Evolutionary conservation across 768 basidiomycete species (phyloP), one percentile per base, ranked within the genome.

Genomic region (Dioszegia crocea): DNA sequence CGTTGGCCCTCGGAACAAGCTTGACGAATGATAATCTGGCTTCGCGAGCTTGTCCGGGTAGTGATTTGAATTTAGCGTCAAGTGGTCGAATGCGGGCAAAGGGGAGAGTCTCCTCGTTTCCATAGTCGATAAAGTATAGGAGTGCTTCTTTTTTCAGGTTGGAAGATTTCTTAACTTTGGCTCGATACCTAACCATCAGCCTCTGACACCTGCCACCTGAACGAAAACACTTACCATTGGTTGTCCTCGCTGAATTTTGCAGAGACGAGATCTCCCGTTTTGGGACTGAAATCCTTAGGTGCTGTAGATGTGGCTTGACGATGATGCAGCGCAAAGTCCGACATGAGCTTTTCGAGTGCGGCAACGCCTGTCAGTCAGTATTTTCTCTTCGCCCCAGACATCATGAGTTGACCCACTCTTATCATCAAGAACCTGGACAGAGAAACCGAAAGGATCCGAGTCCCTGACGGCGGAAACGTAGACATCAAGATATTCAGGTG

Each of bases 41-140:
- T 40, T 98, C 94, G 58, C 91, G 89, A 8, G 94, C 94, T 77
- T 98, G 93, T 21, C 91, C 89, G 29, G 90, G 86, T 9, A 99
- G 82, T 9, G 86, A 82, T 65, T 88, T 88, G 84, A 98, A 98
- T 74, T 87, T 87, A 23, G 85, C 78, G 66, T 97, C 93, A 47
- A 99, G 83, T 2, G 93, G 92, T 23, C 96, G 84, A 61, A 96
- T 85, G 11, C 75, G 64, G 12, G 83, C 79, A 77, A 90, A 97
- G 3, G 86, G 78, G 11, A 97, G 81, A 1, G 83, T 88, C 71
- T 94, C 91, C 76, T 92, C 88, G 77, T 99, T 98, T 30, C 94
- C 94, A 71, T 78, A 80, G 61, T 80, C 80, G 65, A 97, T 93
- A 79, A 97, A 97, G 8, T 87, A 86, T 31, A 99, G 87, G 75